Evolutionary conservation across 192 early-diverging fungal genomes (phyloP).

Genomic region (Funneliformis geosporum): DNA sequence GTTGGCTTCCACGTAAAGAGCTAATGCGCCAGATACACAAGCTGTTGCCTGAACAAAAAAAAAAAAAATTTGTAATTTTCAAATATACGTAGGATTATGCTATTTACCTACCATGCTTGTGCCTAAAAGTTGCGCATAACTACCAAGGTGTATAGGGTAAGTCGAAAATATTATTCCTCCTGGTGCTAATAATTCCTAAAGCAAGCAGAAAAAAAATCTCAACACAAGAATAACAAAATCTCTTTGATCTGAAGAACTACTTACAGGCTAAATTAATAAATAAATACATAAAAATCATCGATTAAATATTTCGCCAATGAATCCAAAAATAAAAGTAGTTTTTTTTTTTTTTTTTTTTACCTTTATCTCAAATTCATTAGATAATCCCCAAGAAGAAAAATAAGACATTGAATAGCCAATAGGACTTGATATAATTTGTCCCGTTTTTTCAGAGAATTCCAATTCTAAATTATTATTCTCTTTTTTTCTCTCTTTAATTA

Average conservation of each 20-base stretch:
- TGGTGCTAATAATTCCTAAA: conserved; percentile 51
- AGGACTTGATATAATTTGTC: not conserved
- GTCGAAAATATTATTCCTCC: conserved; percentile 59
- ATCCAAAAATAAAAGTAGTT: not conserved
- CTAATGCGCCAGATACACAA: conserved; percentile 41
- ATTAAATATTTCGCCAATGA: not conserved
- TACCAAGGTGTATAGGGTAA: conserved; percentile 45
- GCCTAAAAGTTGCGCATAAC: conserved; percentile 50
- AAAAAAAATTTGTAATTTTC: not conserved
- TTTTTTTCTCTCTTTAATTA: not conserved
- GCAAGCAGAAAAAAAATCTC: conserved; percentile 37
- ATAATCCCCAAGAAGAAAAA: conserved; percentile 1
- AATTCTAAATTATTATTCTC: not conserved
- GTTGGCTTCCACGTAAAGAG: conserved; percentile 35
- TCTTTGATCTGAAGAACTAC: not conserved
- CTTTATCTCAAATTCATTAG: not conserved
- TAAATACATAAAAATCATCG: not conserved
- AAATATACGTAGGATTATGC: not conserved
- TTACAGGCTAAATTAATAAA: conserved; percentile 3
- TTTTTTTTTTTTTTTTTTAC: not conserved
- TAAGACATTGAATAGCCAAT: not conserved
- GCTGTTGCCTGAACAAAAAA: conserved; percentile 37
- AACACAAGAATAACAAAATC: not conserved
- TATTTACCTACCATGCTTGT: conserved; percentile 57
- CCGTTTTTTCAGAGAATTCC: not conserved